Conservation (phyloP, 208 protist genomes). For the Leishmania guyanensis region DNA sequence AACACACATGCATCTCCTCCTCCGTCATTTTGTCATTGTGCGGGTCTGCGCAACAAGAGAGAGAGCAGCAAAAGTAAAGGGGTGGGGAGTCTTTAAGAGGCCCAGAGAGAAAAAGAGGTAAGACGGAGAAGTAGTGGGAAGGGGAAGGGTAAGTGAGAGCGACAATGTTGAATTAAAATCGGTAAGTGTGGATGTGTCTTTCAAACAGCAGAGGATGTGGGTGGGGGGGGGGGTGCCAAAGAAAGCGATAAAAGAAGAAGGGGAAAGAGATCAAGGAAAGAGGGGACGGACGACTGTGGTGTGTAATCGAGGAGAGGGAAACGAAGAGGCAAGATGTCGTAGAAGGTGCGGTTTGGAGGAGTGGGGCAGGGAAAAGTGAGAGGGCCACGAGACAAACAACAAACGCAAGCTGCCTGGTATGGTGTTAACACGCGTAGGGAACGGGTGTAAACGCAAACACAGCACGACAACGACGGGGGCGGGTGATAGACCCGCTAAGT, state of each 20-base stretch:
- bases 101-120: constrained; percentile 3
- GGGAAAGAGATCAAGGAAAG: not conserved
- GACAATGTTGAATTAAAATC: constrained; percentile 3
- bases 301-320: not conserved
- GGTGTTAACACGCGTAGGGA: not conserved
- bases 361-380: not conserved
- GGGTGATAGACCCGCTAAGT: not conserved
- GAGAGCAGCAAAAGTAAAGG: not conserved
- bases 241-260: not conserved
- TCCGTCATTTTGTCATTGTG: not conserved
- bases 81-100: not conserved
- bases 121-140: constrained; percentile 10
- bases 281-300: not conserved
- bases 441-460: not conserved
- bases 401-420: not conserved
- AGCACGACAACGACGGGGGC: not conserved
- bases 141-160: not conserved
- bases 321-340: not conserved
- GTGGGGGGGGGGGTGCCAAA: not conserved
- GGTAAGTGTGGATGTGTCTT: not conserved
- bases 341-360: not conserved
- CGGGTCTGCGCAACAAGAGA: not conserved
- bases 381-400: not conserved
- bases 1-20: not conserved
- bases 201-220: not conserved